These are phyloP conservation scores for Scleroderma bovista DNA, from an alignment of 768 basidiomycete species.

Conservation along the genomic window DNA sequence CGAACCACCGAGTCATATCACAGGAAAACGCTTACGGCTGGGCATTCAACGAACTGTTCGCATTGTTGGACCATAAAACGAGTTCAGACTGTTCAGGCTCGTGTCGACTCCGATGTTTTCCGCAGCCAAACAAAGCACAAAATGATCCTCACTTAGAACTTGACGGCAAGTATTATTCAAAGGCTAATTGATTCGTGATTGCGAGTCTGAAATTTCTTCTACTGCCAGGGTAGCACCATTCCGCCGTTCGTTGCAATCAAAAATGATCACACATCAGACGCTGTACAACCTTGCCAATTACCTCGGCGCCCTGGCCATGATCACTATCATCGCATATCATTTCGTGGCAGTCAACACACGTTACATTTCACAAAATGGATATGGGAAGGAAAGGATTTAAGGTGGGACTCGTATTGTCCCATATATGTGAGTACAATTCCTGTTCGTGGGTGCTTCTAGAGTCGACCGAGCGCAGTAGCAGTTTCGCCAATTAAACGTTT, in stretches of 20 bases:
- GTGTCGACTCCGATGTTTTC: constrained; percentile 22
- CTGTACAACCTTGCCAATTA: constrained; percentile 79
- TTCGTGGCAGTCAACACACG: constrained; percentile 81
- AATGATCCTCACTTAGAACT: constrained; percentile 5
- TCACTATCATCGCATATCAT: constrained; percentile 86
- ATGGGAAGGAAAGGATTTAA: constrained; percentile 11
- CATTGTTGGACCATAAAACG: constrained; percentile 35
- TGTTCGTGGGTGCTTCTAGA: background rate
- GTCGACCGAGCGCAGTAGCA: too few species aligned
- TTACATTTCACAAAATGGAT: constrained; percentile 29
- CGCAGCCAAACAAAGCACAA: constrained; percentile 33
- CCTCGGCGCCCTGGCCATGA: constrained; percentile 80
- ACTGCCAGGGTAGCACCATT: background rate
- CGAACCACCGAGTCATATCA: constrained; percentile 2
- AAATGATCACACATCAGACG: constrained; percentile 78
- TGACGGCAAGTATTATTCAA: too few species aligned
- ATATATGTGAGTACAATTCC: background rate
- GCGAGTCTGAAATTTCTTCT: background rate
- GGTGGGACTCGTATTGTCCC: background rate
- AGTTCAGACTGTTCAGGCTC: background rate
- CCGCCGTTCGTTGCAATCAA: constrained; percentile 7
- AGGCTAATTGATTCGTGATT: too few species aligned
- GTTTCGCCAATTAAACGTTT: too few species aligned
- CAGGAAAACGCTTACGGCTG: constrained; percentile 50
- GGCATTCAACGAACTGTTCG: constrained; percentile 71